Percentiles rank a stretch among this genome's conserved stretches.
Conservation (phyloP, 2,329 filamentous ascomycete genomes). For the Akanthomyces dipterigenus region DNA sequence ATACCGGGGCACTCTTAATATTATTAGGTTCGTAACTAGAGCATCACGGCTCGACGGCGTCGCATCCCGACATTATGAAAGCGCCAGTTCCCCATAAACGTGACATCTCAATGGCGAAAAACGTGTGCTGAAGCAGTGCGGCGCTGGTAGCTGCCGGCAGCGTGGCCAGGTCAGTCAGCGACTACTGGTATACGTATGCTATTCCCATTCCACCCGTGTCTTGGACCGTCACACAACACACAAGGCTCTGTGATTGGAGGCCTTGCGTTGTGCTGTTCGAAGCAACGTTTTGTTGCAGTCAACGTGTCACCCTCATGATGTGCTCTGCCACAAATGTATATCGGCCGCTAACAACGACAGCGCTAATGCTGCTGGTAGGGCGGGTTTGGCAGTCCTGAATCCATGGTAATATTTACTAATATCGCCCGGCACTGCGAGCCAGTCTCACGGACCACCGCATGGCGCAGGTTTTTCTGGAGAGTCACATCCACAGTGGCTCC, state of each 20-base stretch:
- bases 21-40: no score
- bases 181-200: no score
- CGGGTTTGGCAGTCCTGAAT: background rate
- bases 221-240: background rate
- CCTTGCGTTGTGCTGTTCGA: background rate
- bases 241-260: background rate
- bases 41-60: background rate
- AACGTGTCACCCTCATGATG: background rate
- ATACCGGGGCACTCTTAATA: background rate
- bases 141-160: background rate
- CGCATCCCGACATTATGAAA: background rate
- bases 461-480: background rate
- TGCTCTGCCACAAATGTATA: background rate
- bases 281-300: background rate
- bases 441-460: conserved; percentile 7
- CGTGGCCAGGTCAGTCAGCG: background rate
- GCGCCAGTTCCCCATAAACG: background rate
- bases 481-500: background rate
- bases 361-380: background rate
- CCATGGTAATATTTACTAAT: background rate
- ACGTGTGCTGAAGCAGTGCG: no score
- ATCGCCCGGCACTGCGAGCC: background rate
- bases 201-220: background rate
- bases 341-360: no score
- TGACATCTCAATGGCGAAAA: no score